Percentiles rank a stretch among this genome's conserved stretches.
Conservation (phyloP, 129 eudicot genomes). For the Flaveria ramosissima region DNA sequence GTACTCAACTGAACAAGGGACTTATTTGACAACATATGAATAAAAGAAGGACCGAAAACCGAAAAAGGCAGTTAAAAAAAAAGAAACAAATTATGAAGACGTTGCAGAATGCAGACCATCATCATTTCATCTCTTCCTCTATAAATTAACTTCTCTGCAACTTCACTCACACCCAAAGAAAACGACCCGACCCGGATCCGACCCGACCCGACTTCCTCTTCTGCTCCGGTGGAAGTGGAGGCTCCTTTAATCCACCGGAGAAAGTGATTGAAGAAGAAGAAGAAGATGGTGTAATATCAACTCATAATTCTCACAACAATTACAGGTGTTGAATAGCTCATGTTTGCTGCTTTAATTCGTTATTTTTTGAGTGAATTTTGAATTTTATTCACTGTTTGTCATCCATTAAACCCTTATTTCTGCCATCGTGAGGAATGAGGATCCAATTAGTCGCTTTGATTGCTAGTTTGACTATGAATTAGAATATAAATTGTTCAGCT, state of each 20-base stretch:
- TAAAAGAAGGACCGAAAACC: conserved; percentile 2
- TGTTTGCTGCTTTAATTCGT: neutral
- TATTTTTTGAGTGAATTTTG: too few relatives aligned
- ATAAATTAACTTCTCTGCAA: conserved; percentile 11
- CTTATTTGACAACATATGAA: conserved; percentile 2
- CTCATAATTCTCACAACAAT: conserved; percentile 14
- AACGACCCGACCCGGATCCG: conserved; percentile 27
- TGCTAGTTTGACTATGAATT: neutral
- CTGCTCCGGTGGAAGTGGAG: neutral
- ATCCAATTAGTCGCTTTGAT: neutral
- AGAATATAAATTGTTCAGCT: neutral
- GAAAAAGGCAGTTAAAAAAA: conserved; percentile 29
- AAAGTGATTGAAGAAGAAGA: neutral
- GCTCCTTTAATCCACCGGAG: neutral
- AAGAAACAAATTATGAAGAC: conserved; percentile 14
- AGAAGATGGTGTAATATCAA: neutral
- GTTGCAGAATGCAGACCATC: conserved; percentile 2
- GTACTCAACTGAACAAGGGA: neutral
- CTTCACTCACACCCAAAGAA: conserved; percentile 2
- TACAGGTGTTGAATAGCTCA: conserved; percentile 32
- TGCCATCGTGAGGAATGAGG: neutral
- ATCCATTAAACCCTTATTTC: too few relatives aligned
- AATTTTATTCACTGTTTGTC: too few relatives aligned
- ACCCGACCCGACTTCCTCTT: neutral
- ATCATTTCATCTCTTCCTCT: conserved; percentile 35